These are phyloP conservation scores for Notholithocarpus densiflorus DNA, from an alignment of 306 rosid species.

Conservation along the genomic window DNA sequence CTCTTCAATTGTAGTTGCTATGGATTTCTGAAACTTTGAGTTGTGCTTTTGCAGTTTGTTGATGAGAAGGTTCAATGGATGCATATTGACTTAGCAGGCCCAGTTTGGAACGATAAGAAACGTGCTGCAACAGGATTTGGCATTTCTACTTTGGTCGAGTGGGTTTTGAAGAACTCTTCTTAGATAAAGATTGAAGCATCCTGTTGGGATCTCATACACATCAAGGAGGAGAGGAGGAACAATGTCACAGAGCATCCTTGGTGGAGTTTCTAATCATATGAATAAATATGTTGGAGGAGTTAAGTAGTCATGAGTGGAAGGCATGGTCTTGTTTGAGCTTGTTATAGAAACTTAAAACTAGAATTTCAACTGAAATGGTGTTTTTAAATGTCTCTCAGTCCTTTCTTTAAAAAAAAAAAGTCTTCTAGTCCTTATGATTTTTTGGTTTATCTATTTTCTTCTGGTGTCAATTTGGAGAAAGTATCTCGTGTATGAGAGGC, in stretches of 20 bases:
- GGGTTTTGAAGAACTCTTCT: constrained; percentile 82
- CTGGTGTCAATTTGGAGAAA: too few species aligned
- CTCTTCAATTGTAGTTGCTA: background rate
- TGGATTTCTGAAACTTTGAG: constrained; percentile 18
- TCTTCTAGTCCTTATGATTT: too few species aligned
- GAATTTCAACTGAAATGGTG: background rate
- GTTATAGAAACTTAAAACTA: background rate
- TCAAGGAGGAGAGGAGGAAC: background rate
- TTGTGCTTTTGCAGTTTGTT: constrained; percentile 63
- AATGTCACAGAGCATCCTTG: background rate
- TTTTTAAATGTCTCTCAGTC: background rate
- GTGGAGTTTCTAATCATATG: background rate
- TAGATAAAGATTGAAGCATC: constrained; percentile 12
- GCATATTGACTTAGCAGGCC: constrained; percentile 97
- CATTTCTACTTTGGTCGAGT: constrained; percentile 82
- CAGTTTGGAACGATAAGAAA: constrained; percentile 80
- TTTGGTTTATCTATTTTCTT: too few species aligned
- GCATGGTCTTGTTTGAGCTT: background rate
- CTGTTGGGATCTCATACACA: background rate
- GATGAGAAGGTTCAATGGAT: constrained; percentile 97
- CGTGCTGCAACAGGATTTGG: constrained; percentile 84
- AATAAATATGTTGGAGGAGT: background rate
- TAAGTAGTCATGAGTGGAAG: background rate
- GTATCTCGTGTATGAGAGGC: too few species aligned
- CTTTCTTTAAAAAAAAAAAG: background rate